A percentile compares a stretch with the other conserved stretches of the same genome.
phyloP scores from a whole-genome alignment of 495 filamentous ascomycete species.

The Parathielavia hyrcaniae region DNA sequence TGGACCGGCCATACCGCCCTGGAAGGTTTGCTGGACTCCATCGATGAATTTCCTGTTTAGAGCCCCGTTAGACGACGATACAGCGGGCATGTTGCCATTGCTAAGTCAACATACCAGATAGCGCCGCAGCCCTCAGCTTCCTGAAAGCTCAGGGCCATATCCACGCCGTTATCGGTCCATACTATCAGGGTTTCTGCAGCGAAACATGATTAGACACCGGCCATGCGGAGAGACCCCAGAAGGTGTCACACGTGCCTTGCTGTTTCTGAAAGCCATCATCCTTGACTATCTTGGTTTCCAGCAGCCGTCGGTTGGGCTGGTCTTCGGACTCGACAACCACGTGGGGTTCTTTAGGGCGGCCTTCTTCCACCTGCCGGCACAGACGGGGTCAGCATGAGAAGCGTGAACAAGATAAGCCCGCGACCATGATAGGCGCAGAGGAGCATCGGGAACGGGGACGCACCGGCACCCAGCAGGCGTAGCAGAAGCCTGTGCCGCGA shows the following conservation, averaged over 20 bases:
- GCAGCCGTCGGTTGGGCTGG: conserved; percentile 67
- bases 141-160: conserved; percentile 98
- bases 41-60: conserved; percentile 79
- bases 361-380: conserved; percentile 36
- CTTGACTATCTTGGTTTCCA: conserved; percentile 86
- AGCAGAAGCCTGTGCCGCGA: conserved; percentile 93
- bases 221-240: neutral
- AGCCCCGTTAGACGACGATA: conserved; percentile 16
- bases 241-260: conserved; percentile 59
- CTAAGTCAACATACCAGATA: conserved; percentile 62
- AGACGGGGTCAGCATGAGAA: conserved; percentile 17
- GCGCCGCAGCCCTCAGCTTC: conserved; percentile 89
- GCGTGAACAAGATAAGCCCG: neutral
- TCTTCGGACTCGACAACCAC: conserved; percentile 94
- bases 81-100: conserved; percentile 16
- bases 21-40: conserved; percentile 62
- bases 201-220: conserved; percentile 22
- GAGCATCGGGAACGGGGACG: conserved; percentile 30
- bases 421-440: neutral
- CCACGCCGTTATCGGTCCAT: conserved; percentile 89
- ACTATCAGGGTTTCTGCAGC: conserved; percentile 86
- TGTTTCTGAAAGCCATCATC: conserved; percentile 98
- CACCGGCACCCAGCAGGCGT: conserved; percentile 69
- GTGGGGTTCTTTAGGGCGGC: conserved; percentile 61
- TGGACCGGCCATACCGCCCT: conserved; percentile 41